A percentile compares a stretch with the other conserved stretches of the same genome.
Conservation (phyloP, 1,139 yeast species). For the Blastobotrys persicus region DNA sequence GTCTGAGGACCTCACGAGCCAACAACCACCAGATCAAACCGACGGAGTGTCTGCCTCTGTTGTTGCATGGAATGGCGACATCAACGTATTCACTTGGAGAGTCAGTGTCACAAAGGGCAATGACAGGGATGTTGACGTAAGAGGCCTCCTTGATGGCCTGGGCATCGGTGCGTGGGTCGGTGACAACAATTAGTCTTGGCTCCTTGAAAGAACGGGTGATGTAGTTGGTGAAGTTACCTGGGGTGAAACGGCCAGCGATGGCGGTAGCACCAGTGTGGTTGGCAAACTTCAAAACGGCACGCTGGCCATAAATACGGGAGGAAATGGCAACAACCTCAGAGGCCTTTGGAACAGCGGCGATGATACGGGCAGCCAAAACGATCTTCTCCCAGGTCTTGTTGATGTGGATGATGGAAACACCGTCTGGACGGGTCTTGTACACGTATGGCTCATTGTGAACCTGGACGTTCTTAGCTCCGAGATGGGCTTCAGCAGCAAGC, state of each 20-base stretch:
- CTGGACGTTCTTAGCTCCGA: slow-evolving; percentile 99
- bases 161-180: slow-evolving; percentile 99
- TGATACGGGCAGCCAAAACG: slow-evolving; percentile 99
- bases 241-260: slow-evolving; percentile 99
- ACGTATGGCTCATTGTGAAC: slow-evolving; percentile 99
- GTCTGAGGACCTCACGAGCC: slow-evolving; percentile 99
- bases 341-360: slow-evolving; percentile 98
- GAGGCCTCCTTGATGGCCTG: slow-evolving; percentile 99
- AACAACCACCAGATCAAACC: slow-evolving; percentile 99
- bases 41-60: slow-evolving; percentile 99
- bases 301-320: slow-evolving; percentile 99
- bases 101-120: slow-evolving; percentile 98
- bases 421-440: slow-evolving; percentile 99
- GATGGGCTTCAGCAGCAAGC: slow-evolving; percentile 99
- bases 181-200: slow-evolving; percentile 98
- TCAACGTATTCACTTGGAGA: slow-evolving; percentile 99
- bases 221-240: slow-evolving; percentile 99
- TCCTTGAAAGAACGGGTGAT: slow-evolving; percentile 99
- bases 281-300: slow-evolving; percentile 99
- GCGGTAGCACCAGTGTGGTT: slow-evolving; percentile 99
- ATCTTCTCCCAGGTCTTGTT: slow-evolving; percentile 99
- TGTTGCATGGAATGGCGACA: slow-evolving; percentile 99
- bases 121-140: slow-evolving; percentile 99
- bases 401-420: slow-evolving; percentile 97
- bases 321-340: slow-evolving; percentile 98